Evolutionary conservation across 1,284 basidiomycete species (phyloP).

Genomic region (Microbotryomycetes sp.): DNA sequence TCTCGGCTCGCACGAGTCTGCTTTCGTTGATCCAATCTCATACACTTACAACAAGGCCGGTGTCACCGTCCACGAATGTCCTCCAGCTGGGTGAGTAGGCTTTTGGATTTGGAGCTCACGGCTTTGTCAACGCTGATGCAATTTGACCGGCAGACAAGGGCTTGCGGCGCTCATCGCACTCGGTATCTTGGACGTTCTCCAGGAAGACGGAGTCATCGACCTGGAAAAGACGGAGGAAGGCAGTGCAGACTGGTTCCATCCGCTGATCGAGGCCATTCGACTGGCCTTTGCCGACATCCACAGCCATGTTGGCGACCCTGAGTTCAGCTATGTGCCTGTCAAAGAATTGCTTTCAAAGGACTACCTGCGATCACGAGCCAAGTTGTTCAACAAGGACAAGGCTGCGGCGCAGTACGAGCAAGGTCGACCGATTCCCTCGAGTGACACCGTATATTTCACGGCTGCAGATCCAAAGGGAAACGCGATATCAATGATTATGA

Average conservation of each 20-base stretch:
- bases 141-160: conserved; percentile 71
- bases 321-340: conserved; percentile 63
- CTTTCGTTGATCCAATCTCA: conserved; percentile 78
- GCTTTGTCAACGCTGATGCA: no score
- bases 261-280: conserved; percentile 52
- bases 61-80: conserved; percentile 75
- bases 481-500: conserved; percentile 85
- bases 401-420: conserved; percentile 58
- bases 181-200: conserved; percentile 80
- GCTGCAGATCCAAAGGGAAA: conserved; percentile 43
- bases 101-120: no score
- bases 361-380: conserved; percentile 73
- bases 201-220: conserved; percentile 63
- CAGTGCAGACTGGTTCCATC: conserved; percentile 76
- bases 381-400: conserved; percentile 62
- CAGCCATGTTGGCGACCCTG: conserved; percentile 83
- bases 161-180: conserved; percentile 87
- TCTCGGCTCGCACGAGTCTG: conserved; percentile 66
- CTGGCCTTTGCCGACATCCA: conserved; percentile 56
- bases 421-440: conserved; percentile 72
- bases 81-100: conserved; percentile 28
- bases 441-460: conserved; percentile 82
- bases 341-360: conserved; percentile 62
- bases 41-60: conserved; percentile 71
- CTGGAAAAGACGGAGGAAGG: conserved; percentile 78